These are phyloP conservation scores for Tanacetum coccineum DNA, from an alignment of 129 eudicot species.

Conservation along the genomic window DNA sequence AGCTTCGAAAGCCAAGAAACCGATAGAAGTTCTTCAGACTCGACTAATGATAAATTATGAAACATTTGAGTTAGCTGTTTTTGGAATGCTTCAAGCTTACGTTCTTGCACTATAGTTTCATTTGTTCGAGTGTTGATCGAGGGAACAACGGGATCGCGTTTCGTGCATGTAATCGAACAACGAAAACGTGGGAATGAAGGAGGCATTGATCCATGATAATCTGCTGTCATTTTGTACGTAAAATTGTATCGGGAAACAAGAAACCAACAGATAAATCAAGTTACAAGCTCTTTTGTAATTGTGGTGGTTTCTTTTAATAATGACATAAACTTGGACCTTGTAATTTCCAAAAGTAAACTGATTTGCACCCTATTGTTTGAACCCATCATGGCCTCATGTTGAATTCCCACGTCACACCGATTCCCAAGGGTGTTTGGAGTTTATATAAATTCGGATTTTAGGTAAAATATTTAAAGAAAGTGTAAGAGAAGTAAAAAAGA, in stretches of 20 bases:
- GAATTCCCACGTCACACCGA: too few relatives aligned
- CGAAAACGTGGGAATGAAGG: constrained; percentile 33
- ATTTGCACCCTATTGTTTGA: too few relatives aligned
- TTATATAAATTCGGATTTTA: too few relatives aligned
- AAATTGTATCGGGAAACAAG: not conserved
- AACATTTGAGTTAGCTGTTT: constrained; percentile 47
- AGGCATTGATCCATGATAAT: constrained; percentile 48
- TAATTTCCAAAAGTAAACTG: too few relatives aligned
- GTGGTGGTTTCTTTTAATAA: too few relatives aligned
- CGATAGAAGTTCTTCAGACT: constrained; percentile 54
- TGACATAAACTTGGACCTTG: too few relatives aligned
- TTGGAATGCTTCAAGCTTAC: constrained; percentile 49
- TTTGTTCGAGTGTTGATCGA: constrained; percentile 42
- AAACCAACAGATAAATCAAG: not conserved
- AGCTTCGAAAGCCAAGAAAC: constrained; percentile 65
- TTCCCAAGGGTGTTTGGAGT: too few relatives aligned
- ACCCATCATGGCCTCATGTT: too few relatives aligned
- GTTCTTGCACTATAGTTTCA: constrained; percentile 34
- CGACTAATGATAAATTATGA: constrained; percentile 40
- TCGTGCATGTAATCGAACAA: constrained; percentile 49
- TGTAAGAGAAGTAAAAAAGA: too few relatives aligned
- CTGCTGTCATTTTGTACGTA: too few relatives aligned
- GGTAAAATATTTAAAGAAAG: too few relatives aligned
- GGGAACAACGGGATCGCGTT: constrained; percentile 57
- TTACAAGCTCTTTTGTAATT: too few relatives aligned